phyloP scores from a whole-genome alignment of 2,329 filamentous ascomycete species.

The Alternaria tenuissima region DNA sequence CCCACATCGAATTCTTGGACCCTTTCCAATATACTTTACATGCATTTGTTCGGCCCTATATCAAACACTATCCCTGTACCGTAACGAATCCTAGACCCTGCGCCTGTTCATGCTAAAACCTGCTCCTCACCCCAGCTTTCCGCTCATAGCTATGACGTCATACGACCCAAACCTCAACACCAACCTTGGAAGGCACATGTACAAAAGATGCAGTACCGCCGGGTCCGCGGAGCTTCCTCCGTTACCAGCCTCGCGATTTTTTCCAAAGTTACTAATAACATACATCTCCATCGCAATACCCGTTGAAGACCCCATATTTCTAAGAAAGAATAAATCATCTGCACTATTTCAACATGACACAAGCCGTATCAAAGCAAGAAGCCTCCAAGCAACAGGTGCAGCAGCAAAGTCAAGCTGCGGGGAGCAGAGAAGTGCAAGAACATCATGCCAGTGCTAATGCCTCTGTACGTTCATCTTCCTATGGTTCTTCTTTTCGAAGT shows the following conservation, averaged over 20 bases:
- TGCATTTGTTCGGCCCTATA: not conserved
- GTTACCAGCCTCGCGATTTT: not conserved
- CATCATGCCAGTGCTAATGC: conserved; percentile 44
- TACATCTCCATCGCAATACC: not conserved
- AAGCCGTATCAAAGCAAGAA: conserved; percentile 29
- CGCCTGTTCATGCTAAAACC: conserved; percentile 16
- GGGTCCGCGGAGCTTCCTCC: not conserved
- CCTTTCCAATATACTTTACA: not conserved
- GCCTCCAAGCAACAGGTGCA: conserved; percentile 29
- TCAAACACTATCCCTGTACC: not conserved
- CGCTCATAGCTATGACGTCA: conserved; percentile 30
- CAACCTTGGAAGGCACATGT: not conserved
- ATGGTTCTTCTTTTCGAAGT: not conserved
- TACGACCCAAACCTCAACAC: conserved; percentile 12
- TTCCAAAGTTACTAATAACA: not conserved
- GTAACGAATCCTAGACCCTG: conserved; percentile 7
- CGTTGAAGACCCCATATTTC: not conserved
- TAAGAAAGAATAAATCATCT: not conserved
- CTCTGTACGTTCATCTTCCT: conserved; percentile 27
- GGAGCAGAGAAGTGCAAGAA: conserved; percentile 40
- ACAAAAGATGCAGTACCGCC: conserved; percentile 8
- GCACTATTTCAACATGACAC: conserved; percentile 27
- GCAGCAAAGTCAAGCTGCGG: conserved; percentile 30
- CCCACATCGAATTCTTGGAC: not conserved
- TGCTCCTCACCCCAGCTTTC: conserved; percentile 7